These are phyloP conservation scores for Lecanicillium sp. DNA, from an alignment of 2,329 filamentous ascomycete species.

Conservation along the genomic window DNA sequence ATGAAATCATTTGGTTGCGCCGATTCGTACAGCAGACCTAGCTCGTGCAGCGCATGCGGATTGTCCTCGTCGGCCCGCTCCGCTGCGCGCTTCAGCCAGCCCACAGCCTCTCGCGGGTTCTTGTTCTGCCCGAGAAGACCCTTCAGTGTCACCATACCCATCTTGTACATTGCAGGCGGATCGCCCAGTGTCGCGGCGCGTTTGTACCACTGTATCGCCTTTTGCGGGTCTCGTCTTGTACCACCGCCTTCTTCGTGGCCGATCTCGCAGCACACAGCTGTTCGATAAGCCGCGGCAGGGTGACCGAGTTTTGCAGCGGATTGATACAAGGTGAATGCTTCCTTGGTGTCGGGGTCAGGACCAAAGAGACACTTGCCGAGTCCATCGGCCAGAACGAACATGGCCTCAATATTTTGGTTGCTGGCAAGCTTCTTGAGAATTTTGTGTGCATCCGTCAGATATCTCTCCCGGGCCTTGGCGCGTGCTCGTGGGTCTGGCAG, in stretches of 20 bases:
- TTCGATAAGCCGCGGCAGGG: conserved; percentile 81
- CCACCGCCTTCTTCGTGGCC: conserved; percentile 91
- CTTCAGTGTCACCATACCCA: conserved; percentile 93
- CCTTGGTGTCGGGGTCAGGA: conserved; percentile 75
- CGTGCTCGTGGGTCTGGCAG: conserved; percentile 65
- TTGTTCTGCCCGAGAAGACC: conserved; percentile 81
- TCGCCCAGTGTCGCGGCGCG: conserved; percentile 86
- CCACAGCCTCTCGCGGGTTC: conserved; percentile 79
- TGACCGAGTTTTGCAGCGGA: conserved; percentile 88
- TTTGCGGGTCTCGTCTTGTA: conserved; percentile 81
- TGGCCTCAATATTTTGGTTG: conserved; percentile 71
- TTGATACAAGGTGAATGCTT: conserved; percentile 90
- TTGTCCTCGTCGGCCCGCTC: conserved; percentile 85
- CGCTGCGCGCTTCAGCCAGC: conserved; percentile 89
- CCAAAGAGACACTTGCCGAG: conserved; percentile 78
- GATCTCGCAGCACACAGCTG: conserved; percentile 95
- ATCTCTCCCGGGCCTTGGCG: conserved; percentile 73
- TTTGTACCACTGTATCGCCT: conserved; percentile 98
- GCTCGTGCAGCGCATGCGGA: conserved; percentile 89
- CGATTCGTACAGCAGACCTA: conserved; percentile 62
- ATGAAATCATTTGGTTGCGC: conserved; percentile 64
- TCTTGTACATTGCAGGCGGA: conserved; percentile 93
- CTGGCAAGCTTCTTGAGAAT: conserved; percentile 80
- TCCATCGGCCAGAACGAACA: conserved; percentile 90
- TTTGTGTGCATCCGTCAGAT: conserved; percentile 80